Evolutionary conservation across 352 stramenopile genomes (phyloP), one percentile per base, ranked within the genome.

Genomic region (Phytophthora idaei): DNA sequence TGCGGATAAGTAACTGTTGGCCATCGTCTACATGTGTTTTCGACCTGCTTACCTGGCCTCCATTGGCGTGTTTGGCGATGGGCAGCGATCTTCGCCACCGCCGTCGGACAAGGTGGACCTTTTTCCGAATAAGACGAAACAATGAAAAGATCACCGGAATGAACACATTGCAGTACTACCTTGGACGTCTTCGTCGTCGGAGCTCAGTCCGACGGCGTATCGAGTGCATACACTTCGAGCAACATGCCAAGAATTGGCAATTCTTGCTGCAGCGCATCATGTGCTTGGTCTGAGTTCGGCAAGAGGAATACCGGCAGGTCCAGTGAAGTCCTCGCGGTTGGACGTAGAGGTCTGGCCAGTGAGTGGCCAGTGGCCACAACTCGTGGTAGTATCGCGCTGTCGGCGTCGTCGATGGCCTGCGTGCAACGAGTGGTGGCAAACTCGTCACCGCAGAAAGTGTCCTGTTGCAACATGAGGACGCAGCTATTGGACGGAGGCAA

Each of bases 91-190:
- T 25, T 39, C 11, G 14, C 37, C 25, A 25, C 67, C 63, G 63
- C 64, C 72, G 72, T 78, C 67, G 67, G 68, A 76, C 60, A 77
- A 76, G 56, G 48, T 65, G 54, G 31, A 67, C 47, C 44, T 45
- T 76, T 64, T 58, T 57, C 41, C 42, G 56, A 64, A 54, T 64
- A 69, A 60, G 36, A 63, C 52, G 52, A 7, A 61, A 32, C 46
- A 65, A 66, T 66, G 45, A 65, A 12, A 67, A 64, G 51, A 63
- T 59, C 56, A 51, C 64, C 61, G 48, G 45, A 69, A 63, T 69
- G 53, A 52, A 29, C 14, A 60, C 51, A 12, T 14, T 54, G 44
- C 15, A 12, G 54, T 61, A 29, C 59, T 31, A 56, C 49, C 21
- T 34, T 46, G 42, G 36, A 57, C 37, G 51, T 52, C 46, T 27